A percentile compares a stretch with the other conserved stretches of the same genome.
phyloP scores from a whole-genome alignment of 441 rosid species.

The Syzygium malaccense region DNA sequence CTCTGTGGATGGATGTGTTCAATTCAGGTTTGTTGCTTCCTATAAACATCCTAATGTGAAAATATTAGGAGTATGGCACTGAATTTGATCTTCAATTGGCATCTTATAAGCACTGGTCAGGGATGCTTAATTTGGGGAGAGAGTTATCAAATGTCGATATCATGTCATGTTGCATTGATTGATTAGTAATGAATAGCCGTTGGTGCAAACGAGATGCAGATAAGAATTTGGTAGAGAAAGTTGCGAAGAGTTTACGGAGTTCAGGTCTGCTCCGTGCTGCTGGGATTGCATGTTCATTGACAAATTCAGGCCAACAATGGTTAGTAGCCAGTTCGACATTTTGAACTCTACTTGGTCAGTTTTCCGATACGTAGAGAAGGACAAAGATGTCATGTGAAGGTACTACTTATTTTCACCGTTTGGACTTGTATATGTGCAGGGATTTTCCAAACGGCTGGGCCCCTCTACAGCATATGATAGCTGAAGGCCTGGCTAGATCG shows the following conservation, averaged over 20 bases:
- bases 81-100: not conserved
- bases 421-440: slow-evolving; percentile 29
- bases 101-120: not conserved
- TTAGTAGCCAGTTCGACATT: slow-evolving; percentile 3
- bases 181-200: not conserved
- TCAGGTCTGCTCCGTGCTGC: slow-evolving; percentile 59
- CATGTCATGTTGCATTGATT: not conserved
- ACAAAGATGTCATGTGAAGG: not conserved
- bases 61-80: not conserved
- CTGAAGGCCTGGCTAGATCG: slow-evolving; percentile 72
- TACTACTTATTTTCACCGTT: not conserved
- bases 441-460: slow-evolving; percentile 98
- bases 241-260: slow-evolving; percentile 35
- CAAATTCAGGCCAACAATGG: slow-evolving; percentile 77
- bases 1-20: slow-evolving; percentile 68
- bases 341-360: not conserved
- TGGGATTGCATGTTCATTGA: slow-evolving; percentile 75
- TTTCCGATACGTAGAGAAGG: not conserved
- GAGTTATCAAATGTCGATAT: not conserved
- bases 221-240: slow-evolving; percentile 40
- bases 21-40: slow-evolving; percentile 44
- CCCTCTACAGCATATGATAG: slow-evolving; percentile 82
- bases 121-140: not conserved
- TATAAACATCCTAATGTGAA: not conserved
- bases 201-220: slow-evolving; percentile 27